Evolutionary conservation across 805 yeast genomes (phyloP), one percentile per base, ranked within the genome.

Genomic region (Suhomyces sp.): DNA sequence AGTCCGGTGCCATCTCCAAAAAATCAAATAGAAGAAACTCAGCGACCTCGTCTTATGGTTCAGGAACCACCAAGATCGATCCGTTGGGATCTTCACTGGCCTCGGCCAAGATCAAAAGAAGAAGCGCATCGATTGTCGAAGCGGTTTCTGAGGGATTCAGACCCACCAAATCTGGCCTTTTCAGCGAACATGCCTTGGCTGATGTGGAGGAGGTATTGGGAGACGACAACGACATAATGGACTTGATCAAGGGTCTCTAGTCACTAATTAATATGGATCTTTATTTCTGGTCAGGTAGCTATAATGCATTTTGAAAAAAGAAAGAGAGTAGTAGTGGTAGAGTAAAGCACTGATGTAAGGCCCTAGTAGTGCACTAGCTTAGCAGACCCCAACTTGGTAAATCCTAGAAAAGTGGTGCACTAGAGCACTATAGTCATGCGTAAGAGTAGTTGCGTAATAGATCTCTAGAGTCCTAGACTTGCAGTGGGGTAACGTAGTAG

Each of bases 111-210:
- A 69, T 58, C 65, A 68, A 63, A 47, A 67, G 83, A 61, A 79
- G 91, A 65, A 75, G 88, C 60, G 86, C 86, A 47, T 84, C 89
- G 53, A 78, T 83, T 50, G 87, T 77, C 1, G 94, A 87, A 60
- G 92, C 94, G 4, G 86, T 85, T 7, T 81, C 84, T 8, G 93
- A 88, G 64, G 92, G 92, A 9, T 73, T 84, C 59, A 74, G 93
- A 57, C 84, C 86, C 17, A 88, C 96, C 0, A 87, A 82, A 61
- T 82, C 83, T 56, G 96, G 96, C 5, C 70, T 88, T 52, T 88
- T 88, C 66, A 86, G 87, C 63, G 94, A 88, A 65, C 82, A 82
- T 54, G 85, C 90, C 2, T 67, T 88, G 61, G 84, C 84, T 8
- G 89, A 86, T 61, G 89, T 88, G 41, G 94, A 88, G 62, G 89